Base-by-base conservation (phyloP, 2,329 filamentous ascomycete species). In the Chlorencoelia australis region DNA sequence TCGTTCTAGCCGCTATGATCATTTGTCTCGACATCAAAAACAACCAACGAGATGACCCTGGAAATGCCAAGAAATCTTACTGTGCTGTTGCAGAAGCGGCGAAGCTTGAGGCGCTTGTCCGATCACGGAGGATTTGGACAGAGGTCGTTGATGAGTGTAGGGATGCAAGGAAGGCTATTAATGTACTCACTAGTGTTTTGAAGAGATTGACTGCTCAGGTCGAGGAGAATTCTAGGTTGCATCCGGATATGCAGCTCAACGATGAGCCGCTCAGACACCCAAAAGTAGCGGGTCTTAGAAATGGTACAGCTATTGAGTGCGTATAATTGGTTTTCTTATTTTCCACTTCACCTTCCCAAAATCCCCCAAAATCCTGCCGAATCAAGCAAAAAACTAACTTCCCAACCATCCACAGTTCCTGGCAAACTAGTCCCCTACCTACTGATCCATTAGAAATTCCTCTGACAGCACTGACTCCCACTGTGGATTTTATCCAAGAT, bases 1-100 rank as follows among this genome's bases (percentile, higher is more conserved):
- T 73, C 34, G 55, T 79, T 30, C 63, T 79, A 2, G 73, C 74
- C 1, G 67, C 70, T 39, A 74, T 76, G 66, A 64, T 79, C 7
- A 48, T 80, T 4, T 77, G 71, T 42, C 56, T 80, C 19, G 46
- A 51, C 35, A n/a, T 52, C 3, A 47, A 49, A 36, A 45, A 33
- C 19, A 42, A 42, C 16, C 37, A 33, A n/a, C 15, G 27, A n/a
- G 18, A 18, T 1, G 28, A 27, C 4, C n/a, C 13, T 7, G n/a
- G 13, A 4, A 11, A 15, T n/a, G 20, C 11, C 6, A 24, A 25
- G 15, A 27, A 42, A 10, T 29, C 37, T 7, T 37, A 39, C n/a
- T 49, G 42, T 26, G 17, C 39, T n/a, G 39, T 49, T n/a, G 30
- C 35, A 4, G 39, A 44, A 18, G 30, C 18, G 4, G 37, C 45